These are phyloP conservation scores for Zostera marina DNA, from an alignment of 116 monocot species.

Conservation along the genomic window DNA sequence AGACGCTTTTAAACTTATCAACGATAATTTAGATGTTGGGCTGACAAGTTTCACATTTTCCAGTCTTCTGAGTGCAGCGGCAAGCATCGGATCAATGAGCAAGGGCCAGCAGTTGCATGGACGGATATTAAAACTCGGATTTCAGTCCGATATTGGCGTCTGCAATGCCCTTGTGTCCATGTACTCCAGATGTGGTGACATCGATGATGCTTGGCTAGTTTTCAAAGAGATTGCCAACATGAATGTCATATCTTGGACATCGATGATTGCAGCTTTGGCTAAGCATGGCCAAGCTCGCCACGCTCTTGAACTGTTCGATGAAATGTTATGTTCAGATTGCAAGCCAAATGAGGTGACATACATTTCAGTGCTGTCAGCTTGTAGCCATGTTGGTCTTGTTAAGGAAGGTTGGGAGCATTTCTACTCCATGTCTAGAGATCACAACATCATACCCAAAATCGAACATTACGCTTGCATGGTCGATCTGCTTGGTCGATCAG, in stretches of 20 bases:
- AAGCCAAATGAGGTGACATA: constrained; percentile 58
- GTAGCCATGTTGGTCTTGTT: constrained; percentile 54
- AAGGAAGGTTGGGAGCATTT: constrained; percentile 41
- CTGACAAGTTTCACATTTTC: constrained; percentile 47
- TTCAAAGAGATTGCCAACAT: constrained; percentile 29
- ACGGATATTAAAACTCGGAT: constrained; percentile 33
- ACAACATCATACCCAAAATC: constrained; percentile 41
- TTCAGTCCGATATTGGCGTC: constrained; percentile 26
- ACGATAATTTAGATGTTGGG: constrained; percentile 25
- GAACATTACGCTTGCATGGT: constrained; percentile 86
- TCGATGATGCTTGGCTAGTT: constrained; percentile 41
- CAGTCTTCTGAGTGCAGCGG: constrained; percentile 60
- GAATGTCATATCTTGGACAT: constrained; percentile 74
- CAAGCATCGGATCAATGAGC: constrained; percentile 42
- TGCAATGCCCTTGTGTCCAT: constrained; percentile 60
- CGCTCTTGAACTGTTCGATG: constrained; percentile 42
- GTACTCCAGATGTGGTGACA: constrained; percentile 68
- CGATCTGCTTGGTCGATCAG: constrained; percentile 58
- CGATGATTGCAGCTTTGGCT: constrained; percentile 64
- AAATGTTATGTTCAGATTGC: constrained; percentile 29
- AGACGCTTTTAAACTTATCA: constrained; percentile 26
- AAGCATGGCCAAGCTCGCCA: constrained; percentile 45
- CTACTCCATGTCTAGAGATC: constrained; percentile 40
- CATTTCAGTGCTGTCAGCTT: constrained; percentile 58
- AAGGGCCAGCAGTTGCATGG: constrained; percentile 61